phyloP scores from a whole-genome alignment of 2,329 filamentous ascomycete species.

The Sclerotinia subarctica region DNA sequence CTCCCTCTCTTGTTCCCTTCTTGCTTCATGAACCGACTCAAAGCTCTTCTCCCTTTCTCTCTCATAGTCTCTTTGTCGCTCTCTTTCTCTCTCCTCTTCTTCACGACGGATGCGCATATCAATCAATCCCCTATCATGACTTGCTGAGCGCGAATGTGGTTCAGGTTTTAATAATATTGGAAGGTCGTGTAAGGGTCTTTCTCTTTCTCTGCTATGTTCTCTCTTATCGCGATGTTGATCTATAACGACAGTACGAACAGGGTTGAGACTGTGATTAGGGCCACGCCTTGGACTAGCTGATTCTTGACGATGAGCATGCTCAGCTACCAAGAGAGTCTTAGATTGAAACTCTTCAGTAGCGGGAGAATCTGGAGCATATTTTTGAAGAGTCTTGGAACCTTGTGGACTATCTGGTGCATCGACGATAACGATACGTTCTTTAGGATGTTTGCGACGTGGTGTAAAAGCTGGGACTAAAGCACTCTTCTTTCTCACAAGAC shows the following conservation, averaged over 20 bases:
- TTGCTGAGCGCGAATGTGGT: conserved; percentile 2
- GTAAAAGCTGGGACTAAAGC: conserved; percentile 27
- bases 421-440: conserved; percentile 47
- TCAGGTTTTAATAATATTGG: conserved; percentile 13
- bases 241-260: conserved; percentile 20
- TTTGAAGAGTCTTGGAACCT: conserved; percentile 44
- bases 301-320: conserved; percentile 28
- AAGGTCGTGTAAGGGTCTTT: not conserved
- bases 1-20: conserved; percentile 5
- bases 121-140: conserved; percentile 1
- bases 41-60: not conserved
- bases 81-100: conserved; percentile 8
- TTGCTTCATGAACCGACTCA: conserved; percentile 7
- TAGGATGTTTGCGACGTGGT: conserved; percentile 36
- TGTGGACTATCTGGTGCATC: conserved; percentile 47
- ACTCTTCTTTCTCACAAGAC: conserved; percentile 36
- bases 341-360: conserved; percentile 33
- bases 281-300: conserved; percentile 24
- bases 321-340: conserved; percentile 33
- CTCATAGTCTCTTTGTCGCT: conserved; percentile 8
- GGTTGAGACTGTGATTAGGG: conserved; percentile 26
- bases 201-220: conserved; percentile 13
- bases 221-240: conserved; percentile 9
- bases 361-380: conserved; percentile 42
- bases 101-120: conserved; percentile 15